Percentiles rank a stretch among this genome's conserved stretches.
phyloP scores from a whole-genome alignment of 2,329 filamentous ascomycete species.

The Xylariaceae sp. region DNA sequence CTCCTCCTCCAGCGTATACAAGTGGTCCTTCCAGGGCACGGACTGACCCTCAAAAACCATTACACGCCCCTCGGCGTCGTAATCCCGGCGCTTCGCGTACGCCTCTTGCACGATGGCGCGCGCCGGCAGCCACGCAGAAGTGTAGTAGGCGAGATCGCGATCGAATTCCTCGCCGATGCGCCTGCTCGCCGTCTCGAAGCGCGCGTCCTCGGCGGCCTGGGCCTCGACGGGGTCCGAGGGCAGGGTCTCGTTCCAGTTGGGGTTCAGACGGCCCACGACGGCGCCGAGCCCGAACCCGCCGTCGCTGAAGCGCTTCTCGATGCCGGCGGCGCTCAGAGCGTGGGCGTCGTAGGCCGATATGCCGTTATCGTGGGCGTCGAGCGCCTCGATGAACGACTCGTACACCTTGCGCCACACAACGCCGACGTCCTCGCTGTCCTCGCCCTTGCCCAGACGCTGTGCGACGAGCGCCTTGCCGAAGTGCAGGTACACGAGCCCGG shows the following conservation, averaged over 20 bases:
- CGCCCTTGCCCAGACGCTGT: conserved; percentile 56
- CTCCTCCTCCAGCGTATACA: conserved; percentile 83
- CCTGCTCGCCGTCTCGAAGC: conserved; percentile 77
- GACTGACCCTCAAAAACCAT: conserved; percentile 79
- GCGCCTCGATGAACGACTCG: conserved; percentile 89
- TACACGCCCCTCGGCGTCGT: conserved; percentile 78
- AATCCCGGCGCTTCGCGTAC: conserved; percentile 71
- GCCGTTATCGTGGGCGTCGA: conserved; percentile 98
- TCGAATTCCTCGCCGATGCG: conserved; percentile 92
- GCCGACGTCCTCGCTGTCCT: conserved; percentile 71
- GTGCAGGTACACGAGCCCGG: conserved; percentile 94
- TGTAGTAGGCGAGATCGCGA: conserved; percentile 78
- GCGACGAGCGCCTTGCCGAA: conserved; percentile 88
- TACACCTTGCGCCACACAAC: conserved; percentile 90
- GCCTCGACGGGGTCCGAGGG: conserved; percentile 61
- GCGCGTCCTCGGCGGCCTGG: conserved; percentile 79
- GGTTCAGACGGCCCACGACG: conserved; percentile 81
- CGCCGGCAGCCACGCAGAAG: conserved; percentile 84
- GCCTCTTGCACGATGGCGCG: conserved; percentile 78
- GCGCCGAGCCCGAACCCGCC: conserved; percentile 85
- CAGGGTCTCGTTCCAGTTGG: conserved; percentile 75
- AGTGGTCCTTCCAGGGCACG: conserved; percentile 95
- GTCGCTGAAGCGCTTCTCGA: conserved; percentile 84
- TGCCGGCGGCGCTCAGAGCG: conserved; percentile 70
- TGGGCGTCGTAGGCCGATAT: conserved; percentile 81